Evolutionary conservation across 441 rosid species (phyloP).

Genomic region (Omphalea diandra): DNA sequence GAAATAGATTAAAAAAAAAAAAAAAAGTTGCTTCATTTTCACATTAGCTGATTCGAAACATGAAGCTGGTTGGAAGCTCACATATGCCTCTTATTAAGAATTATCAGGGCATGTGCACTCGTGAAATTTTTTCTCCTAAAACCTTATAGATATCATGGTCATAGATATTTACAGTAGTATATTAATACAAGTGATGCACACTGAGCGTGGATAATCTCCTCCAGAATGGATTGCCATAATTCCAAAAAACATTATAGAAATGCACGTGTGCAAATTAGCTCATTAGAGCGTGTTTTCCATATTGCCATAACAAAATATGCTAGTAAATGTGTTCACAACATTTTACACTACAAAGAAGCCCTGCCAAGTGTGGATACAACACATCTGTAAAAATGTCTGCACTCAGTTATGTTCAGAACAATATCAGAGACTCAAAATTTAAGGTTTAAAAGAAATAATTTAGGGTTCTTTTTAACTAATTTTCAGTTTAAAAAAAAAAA

Average conservation of each 20-base stretch:
- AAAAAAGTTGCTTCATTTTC: background rate
- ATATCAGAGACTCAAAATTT: background rate
- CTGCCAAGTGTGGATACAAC: background rate
- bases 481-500: background rate
- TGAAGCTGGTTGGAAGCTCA: background rate
- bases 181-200: background rate
- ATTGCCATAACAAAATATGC: background rate
- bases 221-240: slow-evolving; percentile 41
- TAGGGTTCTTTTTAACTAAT: background rate
- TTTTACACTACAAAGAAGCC: slow-evolving; percentile 9
- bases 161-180: background rate
- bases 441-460: background rate
- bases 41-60: background rate
- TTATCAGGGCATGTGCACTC: background rate
- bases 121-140: background rate
- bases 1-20: slow-evolving; percentile 4
- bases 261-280: background rate
- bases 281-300: background rate
- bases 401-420: background rate
- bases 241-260: slow-evolving; percentile 8
- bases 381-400: background rate
- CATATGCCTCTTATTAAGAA: slow-evolving; percentile 6
- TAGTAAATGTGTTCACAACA: slow-evolving; percentile 5
- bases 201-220: slow-evolving; percentile 83
- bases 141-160: background rate